Evolutionary conservation across 2,329 filamentous ascomycete species (phyloP).

Genomic region (Endoconidiophora polonica): DNA sequence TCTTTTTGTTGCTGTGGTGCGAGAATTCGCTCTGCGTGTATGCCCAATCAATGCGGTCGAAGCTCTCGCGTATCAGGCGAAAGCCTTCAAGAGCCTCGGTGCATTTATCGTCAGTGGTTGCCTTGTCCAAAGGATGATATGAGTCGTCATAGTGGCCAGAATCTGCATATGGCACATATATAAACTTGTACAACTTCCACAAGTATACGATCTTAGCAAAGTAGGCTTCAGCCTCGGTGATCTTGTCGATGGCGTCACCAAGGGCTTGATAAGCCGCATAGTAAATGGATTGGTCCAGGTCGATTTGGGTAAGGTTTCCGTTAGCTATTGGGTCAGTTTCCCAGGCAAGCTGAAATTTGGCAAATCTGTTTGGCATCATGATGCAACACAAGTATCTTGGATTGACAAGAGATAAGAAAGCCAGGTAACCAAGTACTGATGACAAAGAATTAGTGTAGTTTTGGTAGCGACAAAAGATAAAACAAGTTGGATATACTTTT

Average conservation of each 20-base stretch:
- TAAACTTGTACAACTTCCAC: conserved; percentile 1
- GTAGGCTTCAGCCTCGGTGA: neutral
- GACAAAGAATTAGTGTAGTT: too few species aligned
- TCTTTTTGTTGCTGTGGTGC: neutral
- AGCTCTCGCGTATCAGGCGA: neutral
- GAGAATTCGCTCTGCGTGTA: neutral
- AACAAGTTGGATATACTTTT: too few species aligned
- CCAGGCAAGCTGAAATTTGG: neutral
- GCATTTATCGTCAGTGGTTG: neutral
- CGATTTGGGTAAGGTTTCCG: neutral
- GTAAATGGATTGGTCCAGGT: neutral
- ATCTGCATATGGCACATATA: neutral
- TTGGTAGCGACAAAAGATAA: too few species aligned
- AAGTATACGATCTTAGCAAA: neutral
- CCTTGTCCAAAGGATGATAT: conserved; percentile 3
- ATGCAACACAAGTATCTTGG: too few species aligned
- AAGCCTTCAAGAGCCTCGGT: neutral
- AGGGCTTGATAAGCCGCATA: neutral
- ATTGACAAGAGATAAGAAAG: too few species aligned
- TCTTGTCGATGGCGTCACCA: neutral
- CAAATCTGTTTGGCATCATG: too few species aligned
- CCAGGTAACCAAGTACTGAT: too few species aligned
- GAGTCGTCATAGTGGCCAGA: conserved; percentile 1
- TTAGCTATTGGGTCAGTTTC: neutral
- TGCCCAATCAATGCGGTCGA: neutral